Base-by-base conservation (phyloP, 2,329 filamentous ascomycete species). In the Cladobotryum protrusum region DNA sequence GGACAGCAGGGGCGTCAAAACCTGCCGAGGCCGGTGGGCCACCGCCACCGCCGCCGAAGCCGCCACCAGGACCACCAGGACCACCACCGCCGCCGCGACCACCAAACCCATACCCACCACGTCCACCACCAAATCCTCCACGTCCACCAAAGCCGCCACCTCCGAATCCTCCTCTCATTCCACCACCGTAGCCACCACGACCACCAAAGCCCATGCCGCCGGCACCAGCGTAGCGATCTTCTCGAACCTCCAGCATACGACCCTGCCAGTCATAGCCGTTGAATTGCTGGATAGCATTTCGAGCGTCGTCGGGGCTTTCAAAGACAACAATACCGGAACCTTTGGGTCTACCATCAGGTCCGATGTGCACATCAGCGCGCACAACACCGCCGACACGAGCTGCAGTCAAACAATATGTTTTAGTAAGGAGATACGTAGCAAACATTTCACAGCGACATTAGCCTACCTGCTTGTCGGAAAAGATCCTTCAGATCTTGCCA, bases 261-360 rank as follows among this genome's bases (percentile, higher is more conserved):
- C 93, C 93, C 68, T 97, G 92, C 93, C 93, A 99, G 57, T 99
- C 93, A 67, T 96, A 97, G 52, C 93, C 93, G 66, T 97, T 96
- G 77, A 97, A 99, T 60, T 96, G 91, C 64, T 90, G 85, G 57
- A 99, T 99, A 18, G 93, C 93, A 64, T 90, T 96, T 58, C 90
- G 89, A 39, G 93, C 92, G 70, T 99, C 93, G 52, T 97, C 91
- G 1, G 90, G 83, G 51, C 85, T 92, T 68, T 99, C 93, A 67
- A 96, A 99, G 39, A 93, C 90, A 54, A 99, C 93, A 52, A 97
- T 95, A 58, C 93, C 93, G 45, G 93, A 96, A 48, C 93, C 93
- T 75, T 97, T 99, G 44, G 93, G 90, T 56, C 91, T 85, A 56
- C 93, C 92, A 63, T 96, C 92, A 12, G 88, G 89, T 48, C 91